Evolutionary conservation across 2,329 filamentous ascomycete species (phyloP).

Genomic region (Aureobasidium pullulans): DNA sequence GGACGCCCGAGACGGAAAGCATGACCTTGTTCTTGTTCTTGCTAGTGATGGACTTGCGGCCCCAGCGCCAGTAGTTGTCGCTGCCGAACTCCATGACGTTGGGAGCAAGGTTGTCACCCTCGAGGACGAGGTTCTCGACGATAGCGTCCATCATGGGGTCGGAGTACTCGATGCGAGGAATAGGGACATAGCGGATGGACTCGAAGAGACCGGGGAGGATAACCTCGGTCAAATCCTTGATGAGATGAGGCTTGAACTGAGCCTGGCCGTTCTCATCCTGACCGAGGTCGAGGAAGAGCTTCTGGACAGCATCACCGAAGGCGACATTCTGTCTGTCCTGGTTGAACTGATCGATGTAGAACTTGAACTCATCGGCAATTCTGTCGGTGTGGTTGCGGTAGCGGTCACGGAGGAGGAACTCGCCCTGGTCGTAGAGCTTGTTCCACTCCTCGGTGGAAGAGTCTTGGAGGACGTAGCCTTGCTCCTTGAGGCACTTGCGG

Average conservation of each 20-base stretch:
- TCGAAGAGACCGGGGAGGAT: conserved; percentile 79
- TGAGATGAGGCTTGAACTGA: conserved; percentile 82
- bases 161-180: conserved; percentile 88
- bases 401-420: conserved; percentile 78
- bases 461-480: conserved; percentile 86
- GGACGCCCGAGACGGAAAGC: conserved; percentile 79
- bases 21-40: conserved; percentile 79
- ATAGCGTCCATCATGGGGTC: conserved; percentile 79
- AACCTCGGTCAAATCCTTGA: conserved; percentile 82
- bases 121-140: conserved; percentile 89
- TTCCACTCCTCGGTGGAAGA: conserved; percentile 75
- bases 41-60: conserved; percentile 77
- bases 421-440: conserved; percentile 73
- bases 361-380: conserved; percentile 83
- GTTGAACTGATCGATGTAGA: conserved; percentile 82
- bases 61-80: conserved; percentile 93
- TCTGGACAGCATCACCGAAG: conserved; percentile 68
- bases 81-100: conserved; percentile 82
- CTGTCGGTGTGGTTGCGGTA: conserved; percentile 82
- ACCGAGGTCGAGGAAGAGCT: conserved; percentile 85
- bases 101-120: conserved; percentile 94
- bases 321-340: conserved; percentile 77
- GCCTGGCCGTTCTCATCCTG: conserved; percentile 78
- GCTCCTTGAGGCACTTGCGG: conserved; percentile 74
- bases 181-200: conserved; percentile 79